Conservation (phyloP, 2,329 filamentous ascomycete genomes). For the Epichloe glyceriae region DNA sequence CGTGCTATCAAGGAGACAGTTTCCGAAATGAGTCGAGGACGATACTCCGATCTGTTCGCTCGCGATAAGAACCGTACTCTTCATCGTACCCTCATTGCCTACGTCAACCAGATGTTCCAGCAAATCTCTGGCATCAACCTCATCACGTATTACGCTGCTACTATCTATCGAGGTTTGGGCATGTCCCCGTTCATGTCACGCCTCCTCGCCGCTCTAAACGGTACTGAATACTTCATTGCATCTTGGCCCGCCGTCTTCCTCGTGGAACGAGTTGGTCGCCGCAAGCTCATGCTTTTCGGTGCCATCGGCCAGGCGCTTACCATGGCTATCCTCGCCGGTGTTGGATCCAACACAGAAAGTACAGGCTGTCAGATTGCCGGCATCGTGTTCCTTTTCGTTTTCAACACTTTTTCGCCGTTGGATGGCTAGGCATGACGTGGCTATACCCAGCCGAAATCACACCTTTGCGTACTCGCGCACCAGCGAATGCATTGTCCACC, state of each 20-base stretch:
- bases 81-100: conserved; percentile 47
- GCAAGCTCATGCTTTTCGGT: conserved; percentile 60
- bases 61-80: conserved; percentile 43
- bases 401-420: conserved; percentile 44
- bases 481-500: conserved; percentile 43
- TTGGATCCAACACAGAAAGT: conserved; percentile 38
- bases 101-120: conserved; percentile 50
- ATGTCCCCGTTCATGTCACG: conserved; percentile 42
- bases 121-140: conserved; percentile 52
- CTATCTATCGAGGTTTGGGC: conserved; percentile 43
- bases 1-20: conserved; percentile 52
- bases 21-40: conserved; percentile 52
- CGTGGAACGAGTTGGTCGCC: conserved; percentile 53
- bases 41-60: conserved; percentile 44
- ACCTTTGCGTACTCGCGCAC: conserved; percentile 52
- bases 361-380: conserved; percentile 43
- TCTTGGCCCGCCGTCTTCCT: conserved; percentile 49
- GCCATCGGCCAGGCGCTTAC: conserved; percentile 46
- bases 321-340: conserved; percentile 49
- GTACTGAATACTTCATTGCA: conserved; percentile 44
- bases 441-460: conserved; percentile 55
- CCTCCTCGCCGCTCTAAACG: conserved; percentile 34
- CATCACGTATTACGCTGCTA: conserved; percentile 49
- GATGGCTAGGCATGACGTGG: conserved; percentile 48
- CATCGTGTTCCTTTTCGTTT: conserved; percentile 53